phyloP scores from a whole-genome alignment of 129 eudicot genomes.

The Centrapalus pauciflorus region DNA sequence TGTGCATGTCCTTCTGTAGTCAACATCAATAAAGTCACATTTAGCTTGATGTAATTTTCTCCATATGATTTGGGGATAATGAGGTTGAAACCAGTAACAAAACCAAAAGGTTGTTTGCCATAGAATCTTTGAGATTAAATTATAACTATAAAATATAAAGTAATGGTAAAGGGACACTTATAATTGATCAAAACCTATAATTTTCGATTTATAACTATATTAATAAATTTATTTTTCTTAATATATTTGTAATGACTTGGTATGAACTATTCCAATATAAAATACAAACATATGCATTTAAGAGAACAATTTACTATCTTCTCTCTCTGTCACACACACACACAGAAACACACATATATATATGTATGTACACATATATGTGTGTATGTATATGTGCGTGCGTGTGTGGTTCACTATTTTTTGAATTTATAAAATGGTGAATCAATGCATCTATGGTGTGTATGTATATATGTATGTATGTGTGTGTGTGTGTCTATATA shows the following conservation, averaged over 20 bases:
- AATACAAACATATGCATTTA: not conserved
- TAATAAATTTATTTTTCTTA: not conserved
- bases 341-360: too few relatives aligned
- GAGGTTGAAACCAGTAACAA: not conserved
- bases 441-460: too few relatives aligned
- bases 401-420: too few relatives aligned
- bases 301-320: not conserved
- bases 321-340: too few relatives aligned
- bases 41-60: constrained; percentile 1
- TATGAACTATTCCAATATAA: not conserved
- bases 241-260: not conserved
- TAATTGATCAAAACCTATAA: not conserved
- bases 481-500: too few relatives aligned
- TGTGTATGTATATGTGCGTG: too few relatives aligned
- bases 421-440: too few relatives aligned
- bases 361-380: too few relatives aligned
- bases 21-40: not conserved
- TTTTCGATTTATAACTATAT: not conserved
- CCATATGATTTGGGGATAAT: not conserved
- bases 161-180: not conserved
- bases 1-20: not conserved
- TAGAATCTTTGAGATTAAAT: not conserved
- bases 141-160: not conserved
- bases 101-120: constrained; percentile 1
- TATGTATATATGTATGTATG: too few relatives aligned